Base-by-base conservation (phyloP, 1,284 basidiomycete genomes). In the Tilletia indica region DNA sequence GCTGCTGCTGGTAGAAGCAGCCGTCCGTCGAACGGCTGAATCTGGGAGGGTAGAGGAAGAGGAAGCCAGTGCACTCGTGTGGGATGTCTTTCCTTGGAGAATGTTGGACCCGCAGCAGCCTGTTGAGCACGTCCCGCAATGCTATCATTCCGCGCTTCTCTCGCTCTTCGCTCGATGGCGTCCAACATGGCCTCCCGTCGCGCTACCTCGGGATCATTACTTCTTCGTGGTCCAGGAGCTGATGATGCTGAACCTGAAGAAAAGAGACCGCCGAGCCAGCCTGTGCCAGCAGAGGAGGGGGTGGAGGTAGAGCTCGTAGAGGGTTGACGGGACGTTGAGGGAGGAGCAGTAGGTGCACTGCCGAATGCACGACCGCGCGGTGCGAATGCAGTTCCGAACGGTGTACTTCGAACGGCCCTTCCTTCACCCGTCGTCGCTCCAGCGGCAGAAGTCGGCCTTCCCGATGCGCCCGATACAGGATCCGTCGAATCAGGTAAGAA, bases 401-500 rank as follows among this genome's bases (percentile, higher is more conserved):
- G 75, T 2, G 56, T 74, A 6, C 74, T 72, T n/a, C 74, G 72
- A 0, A 75, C 72, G n/a, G 77, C 69, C 3, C 79, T 58, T 16
- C 74, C 77, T 63, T 75, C 73, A 2, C 38, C 77, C 34, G 49
- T 73, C 68, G 66, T 73, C 73, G 39, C 73, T 72, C 45, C 75
- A 77, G 9, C 71, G 19, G 31, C 6, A 34, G 36, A 16, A 5
- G 61, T 25, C 4, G 8, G 61, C 16, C 36, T 34, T 8, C 8
- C 61, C 31, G 34, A 34, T 8, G 61, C 76, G 21, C 38, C 70
- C 45, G 77, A 45, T n/a, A 72, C 70, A 11, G 80, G 80, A 54
- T 80, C 80, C 48, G 75, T 45, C 25, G 74, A 78, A 49, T 80
- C 79, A 0, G 78, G 77, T 1, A 81, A 39, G 31, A 78, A 19